These are phyloP conservation scores for Phyllachora maydis DNA, from an alignment of 2,329 filamentous ascomycete species.

Conservation along the genomic window DNA sequence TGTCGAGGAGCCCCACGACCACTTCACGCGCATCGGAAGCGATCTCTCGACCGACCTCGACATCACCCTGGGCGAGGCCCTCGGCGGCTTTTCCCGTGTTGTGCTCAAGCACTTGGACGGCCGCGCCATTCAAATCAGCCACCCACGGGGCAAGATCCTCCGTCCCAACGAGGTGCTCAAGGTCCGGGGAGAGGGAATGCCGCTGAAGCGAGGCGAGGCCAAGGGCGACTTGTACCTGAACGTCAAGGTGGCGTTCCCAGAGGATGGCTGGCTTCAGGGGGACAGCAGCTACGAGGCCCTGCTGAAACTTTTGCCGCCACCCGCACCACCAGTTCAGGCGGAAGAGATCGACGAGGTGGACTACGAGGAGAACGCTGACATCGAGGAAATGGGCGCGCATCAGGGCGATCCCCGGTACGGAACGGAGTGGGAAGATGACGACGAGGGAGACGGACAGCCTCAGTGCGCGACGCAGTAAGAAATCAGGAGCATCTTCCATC, in stretches of 20 bases:
- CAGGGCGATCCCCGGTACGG: constrained; percentile 46
- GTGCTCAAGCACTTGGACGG: constrained; percentile 88
- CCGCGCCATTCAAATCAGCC: constrained; percentile 63
- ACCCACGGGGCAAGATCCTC: constrained; percentile 65
- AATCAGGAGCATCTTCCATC: constrained; percentile 1
- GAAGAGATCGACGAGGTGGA: constrained; percentile 74
- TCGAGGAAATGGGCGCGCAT: constrained; percentile 63
- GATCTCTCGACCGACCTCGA: constrained; percentile 70
- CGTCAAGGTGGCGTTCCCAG: constrained; percentile 74
- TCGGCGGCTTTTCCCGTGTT: constrained; percentile 77
- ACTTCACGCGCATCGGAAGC: constrained; percentile 64
- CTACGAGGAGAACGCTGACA: constrained; percentile 62
- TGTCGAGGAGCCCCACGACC: constrained; percentile 59
- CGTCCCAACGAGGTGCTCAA: constrained; percentile 72
- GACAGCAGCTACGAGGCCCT: constrained; percentile 52
- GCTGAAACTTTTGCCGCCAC: constrained; percentile 53
- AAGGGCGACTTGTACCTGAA: constrained; percentile 77
- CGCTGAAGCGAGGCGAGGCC: constrained; percentile 61
- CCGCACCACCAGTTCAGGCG: constrained; percentile 37
- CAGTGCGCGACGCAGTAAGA: constrained; percentile 56
- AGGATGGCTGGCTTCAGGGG: constrained; percentile 62
- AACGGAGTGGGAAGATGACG: constrained; percentile 50
- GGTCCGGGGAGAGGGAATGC: constrained; percentile 84
- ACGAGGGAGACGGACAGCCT: constrained; percentile 35
- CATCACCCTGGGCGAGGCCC: constrained; percentile 63